Conservation (phyloP, 2,329 filamentous ascomycete species). For the Cephalotrichum gorgonifer region DNA sequence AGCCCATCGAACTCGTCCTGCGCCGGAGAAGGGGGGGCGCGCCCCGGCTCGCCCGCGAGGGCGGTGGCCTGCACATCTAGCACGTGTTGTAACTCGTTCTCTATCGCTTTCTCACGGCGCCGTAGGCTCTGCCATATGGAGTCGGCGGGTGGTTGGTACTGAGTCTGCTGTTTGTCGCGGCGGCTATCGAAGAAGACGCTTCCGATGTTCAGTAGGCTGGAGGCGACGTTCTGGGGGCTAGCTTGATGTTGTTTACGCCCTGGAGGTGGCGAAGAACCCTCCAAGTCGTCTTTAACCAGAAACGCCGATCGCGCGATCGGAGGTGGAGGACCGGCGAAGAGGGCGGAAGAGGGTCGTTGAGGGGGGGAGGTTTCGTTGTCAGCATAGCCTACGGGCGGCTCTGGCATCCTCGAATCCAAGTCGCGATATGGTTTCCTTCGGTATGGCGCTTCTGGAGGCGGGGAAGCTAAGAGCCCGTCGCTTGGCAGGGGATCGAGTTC, state of each 20-base stretch:
- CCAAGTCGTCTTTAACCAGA: conserved; percentile 1
- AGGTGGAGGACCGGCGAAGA: conserved; percentile 40
- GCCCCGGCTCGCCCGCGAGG: background rate
- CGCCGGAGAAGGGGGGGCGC: background rate
- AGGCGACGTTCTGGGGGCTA: conserved; percentile 5
- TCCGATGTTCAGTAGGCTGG: conserved; percentile 10
- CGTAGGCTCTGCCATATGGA: conserved; percentile 36
- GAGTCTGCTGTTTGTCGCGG: conserved; percentile 12
- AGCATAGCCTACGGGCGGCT: background rate
- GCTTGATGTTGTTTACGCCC: conserved; percentile 2
- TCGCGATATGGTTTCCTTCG: conserved; percentile 5
- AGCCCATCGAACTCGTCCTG: conserved; percentile 17
- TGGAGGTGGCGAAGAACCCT: conserved; percentile 14
- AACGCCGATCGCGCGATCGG: conserved; percentile 35
- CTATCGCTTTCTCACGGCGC: conserved; percentile 32
- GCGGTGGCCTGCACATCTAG: conserved; percentile 37
- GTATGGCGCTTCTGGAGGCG: background rate
- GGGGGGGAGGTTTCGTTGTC: conserved; percentile 6
- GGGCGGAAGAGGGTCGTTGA: conserved; percentile 5
- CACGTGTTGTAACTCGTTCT: conserved; percentile 35
- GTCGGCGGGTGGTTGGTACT: conserved; percentile 22
- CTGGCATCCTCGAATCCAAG: conserved; percentile 5
- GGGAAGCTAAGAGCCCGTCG: background rate
- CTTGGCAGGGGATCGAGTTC: conserved; percentile 24
- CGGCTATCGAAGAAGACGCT: conserved; percentile 27